Evolutionary conservation across 148 eudicot species (phyloP).

Genomic region (Selenicereus undatus): DNA sequence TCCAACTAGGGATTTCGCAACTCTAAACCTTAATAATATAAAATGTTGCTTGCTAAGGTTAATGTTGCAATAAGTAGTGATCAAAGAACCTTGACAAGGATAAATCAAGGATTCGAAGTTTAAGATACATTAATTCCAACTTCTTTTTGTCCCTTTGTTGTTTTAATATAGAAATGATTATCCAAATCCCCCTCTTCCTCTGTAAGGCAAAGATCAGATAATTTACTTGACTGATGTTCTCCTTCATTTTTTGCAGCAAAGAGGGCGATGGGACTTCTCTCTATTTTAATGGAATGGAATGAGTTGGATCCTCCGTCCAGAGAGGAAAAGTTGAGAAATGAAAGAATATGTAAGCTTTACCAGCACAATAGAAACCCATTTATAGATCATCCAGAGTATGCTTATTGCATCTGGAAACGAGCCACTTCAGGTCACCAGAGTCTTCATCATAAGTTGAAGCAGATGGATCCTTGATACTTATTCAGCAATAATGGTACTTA

Average conservation of each 20-base stretch:
- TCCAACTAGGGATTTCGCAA: not conserved
- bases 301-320: slow-evolving; percentile 47
- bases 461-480: not conserved
- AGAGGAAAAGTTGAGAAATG: slow-evolving; percentile 51
- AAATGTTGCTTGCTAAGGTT: not conserved
- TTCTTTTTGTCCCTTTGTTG: not conserved
- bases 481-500: slow-evolving; percentile 4
- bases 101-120: not conserved
- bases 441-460: slow-evolving; percentile 15
- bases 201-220: no score
- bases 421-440: slow-evolving; percentile 12
- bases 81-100: not conserved
- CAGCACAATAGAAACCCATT: slow-evolving; percentile 59
- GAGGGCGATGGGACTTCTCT: slow-evolving; percentile 48
- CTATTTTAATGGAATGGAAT: slow-evolving; percentile 43
- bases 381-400: slow-evolving; percentile 58
- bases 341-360: slow-evolving; percentile 42
- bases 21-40: not conserved
- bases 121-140: no score
- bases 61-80: not conserved
- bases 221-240: not conserved
- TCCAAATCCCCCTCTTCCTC: not conserved
- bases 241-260: slow-evolving; percentile 29
- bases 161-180: not conserved
- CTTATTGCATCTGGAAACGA: slow-evolving; percentile 38